A percentile compares a stretch with the other conserved stretches of the same genome.
phyloP scores from a whole-genome alignment of 495 filamentous ascomycete species.

The Copromyces sp. region DNA sequence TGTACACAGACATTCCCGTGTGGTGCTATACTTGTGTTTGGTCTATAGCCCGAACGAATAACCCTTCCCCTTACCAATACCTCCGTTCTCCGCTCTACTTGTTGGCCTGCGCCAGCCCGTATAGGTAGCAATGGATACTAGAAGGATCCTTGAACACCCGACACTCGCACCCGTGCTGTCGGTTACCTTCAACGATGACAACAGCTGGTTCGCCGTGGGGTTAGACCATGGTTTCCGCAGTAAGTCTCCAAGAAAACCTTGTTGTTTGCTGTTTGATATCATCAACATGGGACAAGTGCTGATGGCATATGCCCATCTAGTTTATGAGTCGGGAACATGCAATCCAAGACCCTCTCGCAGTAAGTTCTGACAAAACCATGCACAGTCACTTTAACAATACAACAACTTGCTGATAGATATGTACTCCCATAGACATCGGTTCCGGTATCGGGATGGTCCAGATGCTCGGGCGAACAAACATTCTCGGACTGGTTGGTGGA shows the following conservation, averaged over 20 bases:
- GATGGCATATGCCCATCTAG: constrained; percentile 30
- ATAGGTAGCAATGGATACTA: constrained; percentile 64
- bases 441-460: constrained; percentile 73
- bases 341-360: constrained; percentile 52
- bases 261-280: not conserved
- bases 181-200: constrained; percentile 77
- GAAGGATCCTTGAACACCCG: constrained; percentile 72
- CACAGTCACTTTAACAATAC: not conserved
- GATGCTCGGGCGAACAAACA: constrained; percentile 84
- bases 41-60: not conserved
- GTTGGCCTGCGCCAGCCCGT: not conserved
- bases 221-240: constrained; percentile 80
- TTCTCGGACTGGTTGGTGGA: constrained; percentile 81
- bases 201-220: constrained; percentile 80
- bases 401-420: not conserved
- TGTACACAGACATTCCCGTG: not conserved
- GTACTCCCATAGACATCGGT: constrained; percentile 55
- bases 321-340: constrained; percentile 70
- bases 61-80: not conserved
- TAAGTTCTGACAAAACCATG: constrained; percentile 5
- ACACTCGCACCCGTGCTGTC: constrained; percentile 50
- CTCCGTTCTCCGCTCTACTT: not conserved
- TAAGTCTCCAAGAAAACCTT: constrained; percentile 32
- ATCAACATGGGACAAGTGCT: not conserved
- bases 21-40: not conserved